Evolutionary conservation across 2,329 filamentous ascomycete species (phyloP), one percentile per base, ranked within the genome.

Genomic region (Zalaria obscura): DNA sequence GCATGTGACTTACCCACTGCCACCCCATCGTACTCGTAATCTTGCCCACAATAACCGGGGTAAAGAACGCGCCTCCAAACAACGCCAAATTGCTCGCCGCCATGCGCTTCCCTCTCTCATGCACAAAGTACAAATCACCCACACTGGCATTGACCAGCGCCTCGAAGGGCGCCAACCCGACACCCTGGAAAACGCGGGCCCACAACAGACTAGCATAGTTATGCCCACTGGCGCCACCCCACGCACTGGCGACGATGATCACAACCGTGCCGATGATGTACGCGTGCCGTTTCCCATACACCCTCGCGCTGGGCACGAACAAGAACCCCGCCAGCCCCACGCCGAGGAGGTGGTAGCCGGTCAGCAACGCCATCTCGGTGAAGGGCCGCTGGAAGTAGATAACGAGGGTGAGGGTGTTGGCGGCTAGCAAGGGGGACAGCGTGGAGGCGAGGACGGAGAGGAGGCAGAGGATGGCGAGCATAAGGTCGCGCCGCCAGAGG

Each of bases 211-310:
- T 84, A 10, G 64, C 67, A 58, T 93, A 91, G 57, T 76, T 76
- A 33, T 67, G 69, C 7, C 74, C 72, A 31, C 75, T 76, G 0
- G 72, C 75, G 27, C 84, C 84, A 27, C 76, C 87, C 88, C 88
- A 95, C 5, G 73, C 75, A 49, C 78, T 83, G 43, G 80, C 82
- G 35, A 73, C 67, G 35, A 93, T 72, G 52, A 93, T 70, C 44
- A 93, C 70, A 38, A 83, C 48, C 36, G 80, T 78, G 5, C 86
- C 87, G 2, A 93, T 52, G 26, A 95, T 63, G 58, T 93, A 95
- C 10, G 87, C 65, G 65, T 95, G 89, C 34, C 88, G 74, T 62
- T 94, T 95, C 33, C 89, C 89, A 83, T 85, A 95, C 48, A 95
- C 80, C 43, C 88, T 76, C 18, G 84, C 86, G 1, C 81, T 84